These are phyloP conservation scores for Solanum neorickii DNA, from an alignment of 257 asterid genomes.

Conservation along the genomic window DNA sequence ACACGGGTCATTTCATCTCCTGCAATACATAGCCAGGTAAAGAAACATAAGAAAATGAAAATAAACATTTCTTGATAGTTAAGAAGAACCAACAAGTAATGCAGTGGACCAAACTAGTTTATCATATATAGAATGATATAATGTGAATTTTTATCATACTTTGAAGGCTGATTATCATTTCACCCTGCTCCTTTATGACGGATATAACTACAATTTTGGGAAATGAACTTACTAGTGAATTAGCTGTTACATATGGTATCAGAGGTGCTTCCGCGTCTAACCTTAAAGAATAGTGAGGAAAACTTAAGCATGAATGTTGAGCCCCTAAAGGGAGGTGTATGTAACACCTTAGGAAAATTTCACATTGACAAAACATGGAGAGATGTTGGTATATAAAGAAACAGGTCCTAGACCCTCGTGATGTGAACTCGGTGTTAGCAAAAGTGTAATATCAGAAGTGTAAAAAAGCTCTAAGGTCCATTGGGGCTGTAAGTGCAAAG, in stretches of 20 bases:
- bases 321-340: background rate
- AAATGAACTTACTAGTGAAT: background rate
- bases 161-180: background rate
- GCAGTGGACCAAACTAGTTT: background rate
- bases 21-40: conserved; percentile 16
- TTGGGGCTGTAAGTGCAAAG: background rate
- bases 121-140: background rate
- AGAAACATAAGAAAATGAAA: background rate
- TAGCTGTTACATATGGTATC: background rate
- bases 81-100: background rate
- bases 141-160: background rate
- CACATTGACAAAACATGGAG: background rate
- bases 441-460: background rate
- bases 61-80: background rate
- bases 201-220: background rate
- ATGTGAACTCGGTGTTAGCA: background rate
- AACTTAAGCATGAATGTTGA: background rate
- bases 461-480: background rate
- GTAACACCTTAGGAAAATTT: background rate
- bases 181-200: background rate
- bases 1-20: conserved; percentile 99
- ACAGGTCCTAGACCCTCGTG: background rate
- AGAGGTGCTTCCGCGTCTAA: background rate
- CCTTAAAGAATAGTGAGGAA: background rate
- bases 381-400: background rate